Conservation (phyloP, 257 asterid genomes). For the Solanum appendiculatum region DNA sequence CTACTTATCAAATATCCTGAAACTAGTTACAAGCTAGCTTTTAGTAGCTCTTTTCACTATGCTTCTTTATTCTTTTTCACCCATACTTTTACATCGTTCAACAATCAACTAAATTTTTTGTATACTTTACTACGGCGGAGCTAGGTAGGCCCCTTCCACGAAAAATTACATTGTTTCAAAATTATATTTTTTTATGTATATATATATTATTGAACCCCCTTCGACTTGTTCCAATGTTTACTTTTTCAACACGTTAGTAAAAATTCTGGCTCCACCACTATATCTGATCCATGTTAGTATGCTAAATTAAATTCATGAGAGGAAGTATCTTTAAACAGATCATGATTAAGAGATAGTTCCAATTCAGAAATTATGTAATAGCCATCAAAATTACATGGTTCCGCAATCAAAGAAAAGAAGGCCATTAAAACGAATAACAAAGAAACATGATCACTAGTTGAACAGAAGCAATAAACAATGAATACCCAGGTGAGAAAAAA, state of each 20-base stretch:
- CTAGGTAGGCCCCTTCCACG: neutral
- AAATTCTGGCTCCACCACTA: neutral
- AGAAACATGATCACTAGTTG: neutral
- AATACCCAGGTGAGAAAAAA: neutral
- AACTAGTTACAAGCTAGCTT: neutral
- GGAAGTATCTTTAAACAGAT: neutral
- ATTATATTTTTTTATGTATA: too few species aligned
- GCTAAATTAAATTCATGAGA: neutral
- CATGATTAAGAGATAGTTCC: neutral
- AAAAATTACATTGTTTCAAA: neutral
- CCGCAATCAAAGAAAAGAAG: neutral
- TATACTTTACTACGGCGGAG: neutral
- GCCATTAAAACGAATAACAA: neutral
- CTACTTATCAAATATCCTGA: neutral
- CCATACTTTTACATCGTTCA: neutral
- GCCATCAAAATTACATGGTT: neutral
- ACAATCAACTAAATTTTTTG: neutral
- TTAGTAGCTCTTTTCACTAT: neutral
- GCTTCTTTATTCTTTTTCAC: neutral
- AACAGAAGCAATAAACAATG: neutral
- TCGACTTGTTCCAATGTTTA: neutral
- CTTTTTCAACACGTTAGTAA: neutral
- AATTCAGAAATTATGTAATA: neutral
- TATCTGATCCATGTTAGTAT: neutral
- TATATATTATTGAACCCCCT: neutral